Conservation (phyloP, 2,329 filamentous ascomycete genomes). For the Tolypocladium guangdongense region DNA sequence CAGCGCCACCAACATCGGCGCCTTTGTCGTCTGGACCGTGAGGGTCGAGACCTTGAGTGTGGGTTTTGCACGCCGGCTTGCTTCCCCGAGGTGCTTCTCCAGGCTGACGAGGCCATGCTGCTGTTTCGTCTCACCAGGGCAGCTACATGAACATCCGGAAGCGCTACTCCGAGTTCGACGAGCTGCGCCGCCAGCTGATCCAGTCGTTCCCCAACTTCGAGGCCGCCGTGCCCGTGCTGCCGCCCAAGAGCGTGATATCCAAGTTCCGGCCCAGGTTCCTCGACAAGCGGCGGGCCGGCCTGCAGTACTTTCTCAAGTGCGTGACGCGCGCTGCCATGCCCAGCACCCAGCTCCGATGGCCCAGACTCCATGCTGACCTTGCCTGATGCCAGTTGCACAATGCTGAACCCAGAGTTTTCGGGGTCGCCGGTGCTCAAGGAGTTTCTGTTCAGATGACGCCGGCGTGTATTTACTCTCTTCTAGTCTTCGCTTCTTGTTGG, state of each 20-base stretch:
- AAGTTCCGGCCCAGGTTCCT: slow-evolving; percentile 78
- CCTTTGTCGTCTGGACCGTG: slow-evolving; percentile 93
- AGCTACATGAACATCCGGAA: slow-evolving; percentile 53
- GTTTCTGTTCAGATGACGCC: slow-evolving; percentile 10
- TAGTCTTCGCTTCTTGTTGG: neutral
- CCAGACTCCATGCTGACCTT: slow-evolving; percentile 5
- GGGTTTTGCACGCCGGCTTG: slow-evolving; percentile 19
- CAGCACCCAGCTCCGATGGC: neutral
- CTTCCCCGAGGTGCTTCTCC: neutral
- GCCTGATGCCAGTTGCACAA: slow-evolving; percentile 6
- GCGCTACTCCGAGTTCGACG: slow-evolving; percentile 89
- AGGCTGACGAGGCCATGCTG: neutral
- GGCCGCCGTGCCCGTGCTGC: slow-evolving; percentile 77
- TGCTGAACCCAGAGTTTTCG: slow-evolving; percentile 11
- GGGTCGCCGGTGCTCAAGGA: slow-evolving; percentile 12
- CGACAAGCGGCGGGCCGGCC: slow-evolving; percentile 67
- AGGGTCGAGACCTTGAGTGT: slow-evolving; percentile 77
- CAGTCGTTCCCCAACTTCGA: slow-evolving; percentile 75
- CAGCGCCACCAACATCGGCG: slow-evolving; percentile 53
- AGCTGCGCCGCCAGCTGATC: slow-evolving; percentile 62
- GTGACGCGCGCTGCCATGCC: slow-evolving; percentile 22
- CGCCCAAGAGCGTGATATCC: slow-evolving; percentile 84
- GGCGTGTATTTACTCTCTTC: neutral
- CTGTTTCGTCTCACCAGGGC: slow-evolving; percentile 28
- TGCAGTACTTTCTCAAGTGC: slow-evolving; percentile 91